A percentile compares a stretch with the other conserved stretches of the same genome.
phyloP scores from a whole-genome alignment of 2,329 filamentous ascomycete species.

The Dothideomycetes sp. region DNA sequence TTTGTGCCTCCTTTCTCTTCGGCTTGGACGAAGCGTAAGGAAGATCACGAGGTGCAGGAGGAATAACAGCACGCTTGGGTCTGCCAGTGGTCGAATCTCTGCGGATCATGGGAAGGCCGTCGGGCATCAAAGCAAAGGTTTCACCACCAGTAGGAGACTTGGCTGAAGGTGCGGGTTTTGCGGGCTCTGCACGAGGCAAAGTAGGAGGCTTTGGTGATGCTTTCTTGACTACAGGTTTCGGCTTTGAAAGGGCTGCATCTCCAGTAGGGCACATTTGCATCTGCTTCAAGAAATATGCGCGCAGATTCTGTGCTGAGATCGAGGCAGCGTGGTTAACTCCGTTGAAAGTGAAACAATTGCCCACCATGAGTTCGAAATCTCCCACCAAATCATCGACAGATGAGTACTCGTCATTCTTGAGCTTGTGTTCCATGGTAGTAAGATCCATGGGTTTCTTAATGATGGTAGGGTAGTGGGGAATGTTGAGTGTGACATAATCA shows the following conservation, averaged over 20 bases:
- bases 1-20: conserved; percentile 81
- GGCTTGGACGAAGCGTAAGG: conserved; percentile 74
- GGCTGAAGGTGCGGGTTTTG: conserved; percentile 33
- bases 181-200: conserved; percentile 15
- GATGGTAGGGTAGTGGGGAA: conserved; percentile 64
- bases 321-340: conserved; percentile 68
- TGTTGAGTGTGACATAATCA: conserved; percentile 60
- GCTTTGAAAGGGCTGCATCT: conserved; percentile 45
- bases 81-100: conserved; percentile 76
- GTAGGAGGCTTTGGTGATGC: conserved; percentile 25
- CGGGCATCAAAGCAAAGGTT: conserved; percentile 67
- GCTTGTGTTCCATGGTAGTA: conserved; percentile 66
- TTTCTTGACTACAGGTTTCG: conserved; percentile 49
- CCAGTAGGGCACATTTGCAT: conserved; percentile 51
- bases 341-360: conserved; percentile 77
- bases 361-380: conserved; percentile 68
- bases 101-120: conserved; percentile 72
- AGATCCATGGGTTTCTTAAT: conserved; percentile 80
- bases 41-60: conserved; percentile 83
- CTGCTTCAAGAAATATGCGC: conserved; percentile 50
- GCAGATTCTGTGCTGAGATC: conserved; percentile 52
- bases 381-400: conserved; percentile 62
- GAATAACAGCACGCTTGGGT: conserved; percentile 88
- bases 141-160: conserved; percentile 40
- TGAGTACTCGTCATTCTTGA: conserved; percentile 62